These are phyloP conservation scores for Kondoa subrosea DNA, from an alignment of 768 basidiomycete genomes.

Conservation along the genomic window DNA sequence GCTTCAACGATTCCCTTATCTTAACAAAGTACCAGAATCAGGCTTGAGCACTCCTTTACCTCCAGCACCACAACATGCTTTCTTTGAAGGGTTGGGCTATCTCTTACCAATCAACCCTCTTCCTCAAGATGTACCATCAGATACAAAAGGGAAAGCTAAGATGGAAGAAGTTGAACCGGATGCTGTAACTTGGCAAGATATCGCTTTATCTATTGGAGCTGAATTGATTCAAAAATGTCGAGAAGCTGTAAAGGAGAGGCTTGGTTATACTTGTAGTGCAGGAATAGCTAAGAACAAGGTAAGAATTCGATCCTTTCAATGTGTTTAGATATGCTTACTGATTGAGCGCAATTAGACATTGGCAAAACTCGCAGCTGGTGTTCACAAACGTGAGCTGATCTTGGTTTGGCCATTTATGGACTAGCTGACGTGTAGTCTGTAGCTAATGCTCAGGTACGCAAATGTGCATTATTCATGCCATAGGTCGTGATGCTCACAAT, in stretches of 20 bases:
- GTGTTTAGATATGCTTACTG: not conserved
- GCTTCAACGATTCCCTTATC: conserved; percentile 56
- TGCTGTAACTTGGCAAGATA: conserved; percentile 57
- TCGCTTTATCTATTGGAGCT: conserved; percentile 73
- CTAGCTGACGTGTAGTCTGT: conserved; percentile 40
- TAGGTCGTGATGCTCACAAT: no score
- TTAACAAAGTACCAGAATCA: conserved; percentile 45
- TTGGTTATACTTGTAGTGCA: conserved; percentile 53
- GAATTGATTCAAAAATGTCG: conserved; percentile 63
- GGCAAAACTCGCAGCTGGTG: conserved; percentile 84
- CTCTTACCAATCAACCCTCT: conserved; percentile 39
- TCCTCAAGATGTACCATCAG: conserved; percentile 10
- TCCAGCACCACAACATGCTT: conserved; percentile 43
- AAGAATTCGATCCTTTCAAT: not conserved
- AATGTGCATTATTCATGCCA: no score
- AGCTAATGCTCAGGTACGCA: conserved; percentile 51
- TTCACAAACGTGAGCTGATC: conserved; percentile 57
- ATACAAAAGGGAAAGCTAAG: conserved; percentile 29
- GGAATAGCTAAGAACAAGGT: conserved; percentile 28
- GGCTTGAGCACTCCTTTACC: conserved; percentile 69
- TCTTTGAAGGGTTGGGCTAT: conserved; percentile 47
- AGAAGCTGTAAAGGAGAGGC: conserved; percentile 45
- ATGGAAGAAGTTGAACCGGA: conserved; percentile 10
- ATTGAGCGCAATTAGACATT: conserved; percentile 45
- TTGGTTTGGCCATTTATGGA: not conserved